phyloP scores from a whole-genome alignment of 2,329 filamentous ascomycete species.

The Macrophomina pseudophaseolina region DNA sequence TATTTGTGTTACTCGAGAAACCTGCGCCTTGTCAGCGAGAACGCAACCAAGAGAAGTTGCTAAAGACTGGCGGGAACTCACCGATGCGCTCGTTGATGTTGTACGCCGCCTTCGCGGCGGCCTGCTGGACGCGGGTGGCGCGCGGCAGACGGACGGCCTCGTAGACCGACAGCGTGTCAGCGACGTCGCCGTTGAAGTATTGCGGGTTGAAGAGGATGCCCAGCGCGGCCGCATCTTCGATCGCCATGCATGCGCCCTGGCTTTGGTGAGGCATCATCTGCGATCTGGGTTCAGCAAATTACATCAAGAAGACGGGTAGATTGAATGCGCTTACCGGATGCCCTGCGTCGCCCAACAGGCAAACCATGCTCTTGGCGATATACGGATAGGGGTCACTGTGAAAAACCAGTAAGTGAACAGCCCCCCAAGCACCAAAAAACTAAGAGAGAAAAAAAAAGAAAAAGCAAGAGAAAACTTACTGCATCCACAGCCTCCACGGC shows the following conservation, averaged over 20 bases:
- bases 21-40: background rate
- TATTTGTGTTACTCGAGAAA: conserved; percentile 66
- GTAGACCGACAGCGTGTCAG: conserved; percentile 41
- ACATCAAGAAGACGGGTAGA: too few relatives aligned
- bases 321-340: background rate
- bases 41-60: background rate
- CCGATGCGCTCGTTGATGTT: conserved; percentile 54
- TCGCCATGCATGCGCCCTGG: conserved; percentile 72
- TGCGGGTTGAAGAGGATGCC: conserved; percentile 63
- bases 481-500: conserved; percentile 70
- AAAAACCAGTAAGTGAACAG: background rate
- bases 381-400: conserved; percentile 12
- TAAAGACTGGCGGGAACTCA: background rate
- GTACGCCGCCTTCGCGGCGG: conserved; percentile 43
- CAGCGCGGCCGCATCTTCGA: conserved; percentile 68
- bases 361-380: conserved; percentile 44
- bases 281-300: background rate
- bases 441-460: too few relatives aligned
- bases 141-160: conserved; percentile 44
- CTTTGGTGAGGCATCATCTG: conserved; percentile 71
- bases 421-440: conserved; percentile 44
- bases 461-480: conserved; percentile 61
- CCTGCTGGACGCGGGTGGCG: conserved; percentile 46
- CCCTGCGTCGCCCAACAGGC: conserved; percentile 68
- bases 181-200: conserved; percentile 47